Base-by-base conservation (phyloP, 495 filamentous ascomycete genomes). In the Jackrogersella multiformis region DNA sequence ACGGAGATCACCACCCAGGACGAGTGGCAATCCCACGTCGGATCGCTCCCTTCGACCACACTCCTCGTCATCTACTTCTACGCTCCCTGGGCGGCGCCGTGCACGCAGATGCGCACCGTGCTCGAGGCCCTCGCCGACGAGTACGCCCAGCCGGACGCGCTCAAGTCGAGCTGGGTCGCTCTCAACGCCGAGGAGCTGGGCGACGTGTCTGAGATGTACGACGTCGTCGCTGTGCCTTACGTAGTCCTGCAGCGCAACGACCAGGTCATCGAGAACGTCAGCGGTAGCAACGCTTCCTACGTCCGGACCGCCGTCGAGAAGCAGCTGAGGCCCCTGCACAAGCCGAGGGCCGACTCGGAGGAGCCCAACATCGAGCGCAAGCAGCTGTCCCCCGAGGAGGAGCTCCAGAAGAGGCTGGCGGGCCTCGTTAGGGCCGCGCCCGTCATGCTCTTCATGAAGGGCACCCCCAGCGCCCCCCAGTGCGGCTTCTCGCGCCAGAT, bases 361-460 rank as follows among this genome's bases (percentile, higher is more conserved):
- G 55, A 74, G 24, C 56, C 77, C 16, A 68, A 71, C 13, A 79
- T 28, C 16, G 26, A 4, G 34, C 34, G 13, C 1, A 57, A 56
- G 28, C 57, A 52, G 16, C 30, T 60, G 8, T 32, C 32, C 20
- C 48, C 66, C 34, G 90, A 92, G 81, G 91, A 95, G 76, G 90
- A 92, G 48, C 82, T 98, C 34, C 86, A 90, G 65, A 86, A 87
- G 62, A 83, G 95, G 35, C 84, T 99, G 9, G 81, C 74, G 6
- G 87, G 93, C 53, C 82, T 98, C 34, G 93, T 97, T 49, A 95
- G 91, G 78, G 95, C 96, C 3, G 95, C 96, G 26, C 92, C 93
- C 2, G 94, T 98, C 16, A 97, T 98, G 95, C 84, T 99, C 56
- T 99, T 99, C 80, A 92, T 93, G 89, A 93, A 92, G 77, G 92